phyloP scores from a whole-genome alignment of 805 yeast species.

The Wickerhamomyces pijperi region DNA sequence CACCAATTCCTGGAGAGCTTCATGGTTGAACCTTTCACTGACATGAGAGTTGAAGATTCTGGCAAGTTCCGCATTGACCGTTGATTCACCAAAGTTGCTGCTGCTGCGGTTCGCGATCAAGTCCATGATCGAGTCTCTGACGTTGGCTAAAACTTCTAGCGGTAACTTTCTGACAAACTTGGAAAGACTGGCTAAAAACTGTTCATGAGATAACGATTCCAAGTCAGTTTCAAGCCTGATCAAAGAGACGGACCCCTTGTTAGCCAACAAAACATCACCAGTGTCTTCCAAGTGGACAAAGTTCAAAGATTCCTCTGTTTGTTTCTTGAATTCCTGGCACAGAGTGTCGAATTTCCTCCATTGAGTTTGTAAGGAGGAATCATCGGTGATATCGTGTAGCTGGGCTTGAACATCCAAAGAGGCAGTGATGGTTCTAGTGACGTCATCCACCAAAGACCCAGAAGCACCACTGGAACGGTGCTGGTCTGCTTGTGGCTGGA shows the following conservation, averaged over 20 bases:
- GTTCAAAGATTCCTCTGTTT: slow-evolving; percentile 48
- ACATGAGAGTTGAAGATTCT: slow-evolving; percentile 31
- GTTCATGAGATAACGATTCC: slow-evolving; percentile 1
- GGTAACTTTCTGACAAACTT: not conserved
- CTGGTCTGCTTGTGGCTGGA: slow-evolving; percentile 16
- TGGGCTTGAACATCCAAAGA: slow-evolving; percentile 16
- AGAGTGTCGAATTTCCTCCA: slow-evolving; percentile 64
- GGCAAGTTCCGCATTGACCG: slow-evolving; percentile 20
- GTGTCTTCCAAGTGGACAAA: slow-evolving; percentile 31
- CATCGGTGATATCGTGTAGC: slow-evolving; percentile 20
- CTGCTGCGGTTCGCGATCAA: slow-evolving; percentile 21
- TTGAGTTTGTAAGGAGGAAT: slow-evolving; percentile 32
- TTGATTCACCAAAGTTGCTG: slow-evolving; percentile 4
- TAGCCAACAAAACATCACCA: slow-evolving; percentile 21
- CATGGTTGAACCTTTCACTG: slow-evolving; percentile 28
- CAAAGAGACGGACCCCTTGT: slow-evolving; percentile 27
- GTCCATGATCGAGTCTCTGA: slow-evolving; percentile 25
- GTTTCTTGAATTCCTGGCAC: slow-evolving; percentile 58
- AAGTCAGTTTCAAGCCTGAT: slow-evolving; percentile 22
- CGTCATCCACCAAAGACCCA: slow-evolving; percentile 23
- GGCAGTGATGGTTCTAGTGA: slow-evolving; percentile 22
- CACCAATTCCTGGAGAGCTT: slow-evolving; percentile 27
- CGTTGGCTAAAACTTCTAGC: slow-evolving; percentile 4
- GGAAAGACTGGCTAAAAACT: not conserved
- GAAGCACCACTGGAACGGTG: too few relatives aligned